Base-by-base conservation (phyloP, 148 eudicot species). In the Silene latifolia region DNA sequence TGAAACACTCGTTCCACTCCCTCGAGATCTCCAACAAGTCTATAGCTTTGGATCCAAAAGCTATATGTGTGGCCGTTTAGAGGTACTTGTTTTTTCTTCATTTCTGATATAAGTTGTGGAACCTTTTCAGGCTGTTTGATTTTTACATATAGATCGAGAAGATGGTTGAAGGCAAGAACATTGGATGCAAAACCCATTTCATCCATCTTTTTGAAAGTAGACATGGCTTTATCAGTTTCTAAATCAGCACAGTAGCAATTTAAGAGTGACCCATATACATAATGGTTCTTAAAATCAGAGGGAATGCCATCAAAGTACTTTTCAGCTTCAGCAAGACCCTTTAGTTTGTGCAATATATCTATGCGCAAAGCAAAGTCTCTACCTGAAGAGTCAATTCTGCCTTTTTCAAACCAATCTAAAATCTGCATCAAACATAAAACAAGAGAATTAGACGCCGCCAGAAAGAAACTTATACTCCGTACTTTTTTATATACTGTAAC, bases 361-460 rank as follows among this genome's bases (percentile, higher is more conserved):
- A 94, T 67, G 42, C 82, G 87, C 10, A 85, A 24, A 5, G 90
- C 84, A 64, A 69, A 58, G 29, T 94, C 87, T 23, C 39, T 25
- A 48, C 35, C n/a, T 7, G 87, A 74, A 53, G 73, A 75, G 75
- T 79, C 80, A 14, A 7, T 69, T 76, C 25, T 82, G 59, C 64
- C 82, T 78, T 80, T 76, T 25, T 88, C 86, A 90, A 91, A 82
- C 98, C 98, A 93, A 71, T 89, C 91, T 80, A 91, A 81, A 67
- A 93, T 78, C 98, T 93, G 82, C 76, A 77, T 46, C 23, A 74
- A 76, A 67, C 71, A 85, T 42, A 20, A 39, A 46, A 44, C 54
- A 5, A 75, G 63, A 56, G 19, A 77, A 42, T 47, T 20, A 3
- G 3, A 42, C 35, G 56, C 7, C 29, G 74, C 32, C 35, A 21